A percentile compares a stretch with the other conserved stretches of the same genome.
Conservation (phyloP, 495 filamentous ascomycete genomes). For the Rusavskia elegans region DNA sequence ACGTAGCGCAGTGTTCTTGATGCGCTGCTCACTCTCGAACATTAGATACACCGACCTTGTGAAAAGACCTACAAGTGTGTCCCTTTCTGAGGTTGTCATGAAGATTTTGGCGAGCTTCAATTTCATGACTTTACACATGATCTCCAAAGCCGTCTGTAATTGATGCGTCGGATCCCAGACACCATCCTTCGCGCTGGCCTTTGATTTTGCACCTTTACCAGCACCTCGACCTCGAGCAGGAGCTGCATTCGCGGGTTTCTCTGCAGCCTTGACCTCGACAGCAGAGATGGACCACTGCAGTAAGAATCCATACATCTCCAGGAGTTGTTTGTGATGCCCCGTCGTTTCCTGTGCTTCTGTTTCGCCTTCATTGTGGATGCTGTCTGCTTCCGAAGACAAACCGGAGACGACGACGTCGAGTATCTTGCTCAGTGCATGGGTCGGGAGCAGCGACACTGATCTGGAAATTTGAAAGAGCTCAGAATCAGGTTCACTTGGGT, state of each 20-base stretch:
- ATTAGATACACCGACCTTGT: conserved; percentile 90
- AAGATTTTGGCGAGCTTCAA: conserved; percentile 86
- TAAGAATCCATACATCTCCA: conserved; percentile 91
- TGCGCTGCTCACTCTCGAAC: conserved; percentile 82
- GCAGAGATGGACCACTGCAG: conserved; percentile 89
- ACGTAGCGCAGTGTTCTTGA: conserved; percentile 76
- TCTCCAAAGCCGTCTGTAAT: conserved; percentile 73
- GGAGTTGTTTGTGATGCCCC: conserved; percentile 69
- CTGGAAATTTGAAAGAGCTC: conserved; percentile 55
- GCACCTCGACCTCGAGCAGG: conserved; percentile 49
- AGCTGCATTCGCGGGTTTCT: conserved; percentile 58
- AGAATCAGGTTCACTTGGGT: conserved; percentile 35
- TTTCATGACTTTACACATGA: conserved; percentile 91
- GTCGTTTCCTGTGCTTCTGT: conserved; percentile 78
- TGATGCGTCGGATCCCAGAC: conserved; percentile 81
- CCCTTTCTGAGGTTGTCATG: conserved; percentile 86
- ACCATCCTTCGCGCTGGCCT: conserved; percentile 49
- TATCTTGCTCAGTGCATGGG: conserved; percentile 73
- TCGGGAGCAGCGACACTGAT: conserved; percentile 66
- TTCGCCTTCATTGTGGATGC: conserved; percentile 72
- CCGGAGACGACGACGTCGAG: conserved; percentile 88
- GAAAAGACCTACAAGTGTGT: conserved; percentile 85
- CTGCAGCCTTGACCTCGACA: conserved; percentile 82
- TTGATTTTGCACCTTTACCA: conserved; percentile 63
- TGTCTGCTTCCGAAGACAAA: conserved; percentile 80